Evolutionary conservation across 345 rosid species (phyloP), one percentile per base, ranked within the genome.

Genomic region (Turnera subulata): DNA sequence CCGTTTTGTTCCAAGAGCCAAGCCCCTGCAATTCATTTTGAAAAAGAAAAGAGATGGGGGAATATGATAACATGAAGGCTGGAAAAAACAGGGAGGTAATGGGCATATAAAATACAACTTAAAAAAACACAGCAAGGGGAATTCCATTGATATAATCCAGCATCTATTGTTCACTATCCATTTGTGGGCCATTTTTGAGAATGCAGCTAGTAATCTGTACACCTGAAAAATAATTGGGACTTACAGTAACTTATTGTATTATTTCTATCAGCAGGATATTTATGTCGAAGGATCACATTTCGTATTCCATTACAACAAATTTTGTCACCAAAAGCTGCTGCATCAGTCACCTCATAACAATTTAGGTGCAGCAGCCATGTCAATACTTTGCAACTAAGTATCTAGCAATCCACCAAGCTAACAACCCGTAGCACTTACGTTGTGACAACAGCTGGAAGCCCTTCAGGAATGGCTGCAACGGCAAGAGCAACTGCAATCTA

Each of bases 401-500:
- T 47, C 24, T 39, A 12, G 11, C n/a, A 39, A 55, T 16, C 11
- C 6, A 6, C n/a, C 23, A 16, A 55, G 32, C 23, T 26, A 57
- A 68, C n/a, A 49, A 55, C 45, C 46, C 56, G 25, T 67, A 73
- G 62, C 60, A 79, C 96, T 82, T 61, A 93, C 99, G 97, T 93
- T 26, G 99, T 89, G 61, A 93, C 99, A 75, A 93, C 99, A 65
- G 99, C 99, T 59, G 99, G 99, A 82, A 93, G 99, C 73, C 97
- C 99, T 84, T 93, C 99, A 38, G 99, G 97, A 67, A 93, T 93
- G 42, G 99, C 99, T 56, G 99, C 99, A 74, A 93, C 99, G 62
- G 99, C 99, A 72, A 93, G 97, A 69, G 99, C 99, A 75, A 93
- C 97, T 50, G 99, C 99, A 73, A 93, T 93, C 99, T 89, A 76